A percentile compares a stretch with the other conserved stretches of the same genome.
Conservation (phyloP, 108 stramenopile species). For the Aureococcus anophagefferens region DNA sequence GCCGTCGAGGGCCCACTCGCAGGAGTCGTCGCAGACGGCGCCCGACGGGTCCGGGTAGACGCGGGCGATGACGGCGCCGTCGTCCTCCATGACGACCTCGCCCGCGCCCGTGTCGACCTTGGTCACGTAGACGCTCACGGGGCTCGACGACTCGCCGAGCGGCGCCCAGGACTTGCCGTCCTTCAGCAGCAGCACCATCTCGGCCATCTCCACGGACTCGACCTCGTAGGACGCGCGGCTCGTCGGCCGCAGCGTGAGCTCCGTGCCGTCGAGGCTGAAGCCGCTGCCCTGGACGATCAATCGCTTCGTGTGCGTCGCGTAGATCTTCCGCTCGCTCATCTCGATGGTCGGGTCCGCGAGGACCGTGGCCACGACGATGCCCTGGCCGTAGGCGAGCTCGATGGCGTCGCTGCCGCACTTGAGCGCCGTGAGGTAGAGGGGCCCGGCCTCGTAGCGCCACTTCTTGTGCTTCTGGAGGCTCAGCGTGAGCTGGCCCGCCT, state of each 20-base stretch:
- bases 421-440: slow-evolving; percentile 17
- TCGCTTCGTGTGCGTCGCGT: slow-evolving; percentile 33
- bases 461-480: slow-evolving; percentile 12
- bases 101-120: slow-evolving; percentile 28
- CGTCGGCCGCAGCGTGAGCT: not conserved
- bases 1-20: slow-evolving; percentile 9
- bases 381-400: slow-evolving; percentile 17
- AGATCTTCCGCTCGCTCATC: slow-evolving; percentile 17
- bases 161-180: slow-evolving; percentile 1
- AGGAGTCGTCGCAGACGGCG: not conserved
- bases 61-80: slow-evolving; percentile 4
- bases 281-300: slow-evolving; percentile 8
- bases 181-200: not conserved
- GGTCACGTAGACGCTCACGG: slow-evolving; percentile 10
- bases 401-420: slow-evolving; percentile 10
- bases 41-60: slow-evolving; percentile 15
- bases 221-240: not conserved
- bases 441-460: slow-evolving; percentile 20
- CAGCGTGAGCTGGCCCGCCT: slow-evolving; percentile 13
- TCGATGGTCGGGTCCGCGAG: slow-evolving; percentile 25
- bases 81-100: slow-evolving; percentile 11
- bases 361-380: slow-evolving; percentile 22
- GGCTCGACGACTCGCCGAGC: not conserved
- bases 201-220: slow-evolving; percentile 5
- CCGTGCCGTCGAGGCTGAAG: not conserved